Conservation (phyloP, 805 yeast species). For the Tetrapisispora namnaoensis region DNA sequence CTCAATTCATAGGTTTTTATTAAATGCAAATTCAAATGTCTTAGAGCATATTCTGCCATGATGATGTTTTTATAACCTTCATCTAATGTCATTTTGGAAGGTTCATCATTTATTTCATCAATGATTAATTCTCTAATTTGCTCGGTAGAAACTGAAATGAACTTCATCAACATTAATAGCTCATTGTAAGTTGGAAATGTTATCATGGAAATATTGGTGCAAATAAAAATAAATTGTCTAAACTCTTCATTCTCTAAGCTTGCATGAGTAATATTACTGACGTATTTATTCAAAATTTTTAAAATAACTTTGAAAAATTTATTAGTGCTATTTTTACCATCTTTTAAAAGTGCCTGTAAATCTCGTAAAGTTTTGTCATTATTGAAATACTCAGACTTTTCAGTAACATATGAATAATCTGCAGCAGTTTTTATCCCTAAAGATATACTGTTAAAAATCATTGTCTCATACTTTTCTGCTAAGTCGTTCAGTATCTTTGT, state of each 20-base stretch:
- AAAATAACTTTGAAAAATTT: slow-evolving; percentile 12
- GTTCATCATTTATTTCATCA: slow-evolving; percentile 8
- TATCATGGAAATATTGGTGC: slow-evolving; percentile 14
- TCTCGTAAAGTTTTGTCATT: slow-evolving; percentile 9
- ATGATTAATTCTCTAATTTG: slow-evolving; percentile 17
- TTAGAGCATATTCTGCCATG: slow-evolving; percentile 8
- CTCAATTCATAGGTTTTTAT: slow-evolving; percentile 11
- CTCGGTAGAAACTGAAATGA: slow-evolving; percentile 16
- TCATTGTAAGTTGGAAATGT: slow-evolving; percentile 16
- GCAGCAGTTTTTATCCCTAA: slow-evolving; percentile 55
- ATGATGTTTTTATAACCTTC: slow-evolving; percentile 5
- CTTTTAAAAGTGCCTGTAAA: slow-evolving; percentile 13
- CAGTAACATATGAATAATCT: slow-evolving; percentile 25
- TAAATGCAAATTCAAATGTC: slow-evolving; percentile 8
- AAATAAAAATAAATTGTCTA: slow-evolving; percentile 14
- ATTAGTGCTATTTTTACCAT: slow-evolving; percentile 11
- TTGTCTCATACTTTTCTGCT: slow-evolving; percentile 58
- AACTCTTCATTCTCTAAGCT: slow-evolving; percentile 5
- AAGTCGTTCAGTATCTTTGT: slow-evolving; percentile 43
- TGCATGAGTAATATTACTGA: slow-evolving; percentile 7
- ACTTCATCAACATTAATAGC: slow-evolving; percentile 11
- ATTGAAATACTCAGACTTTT: slow-evolving; percentile 5
- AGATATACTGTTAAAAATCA: slow-evolving; percentile 54
- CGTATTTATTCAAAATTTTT: slow-evolving; percentile 8
- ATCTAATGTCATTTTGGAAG: background rate